Base-by-base conservation (phyloP, 2,329 filamentous ascomycete species). In the Drechslerella dactyloides region DNA sequence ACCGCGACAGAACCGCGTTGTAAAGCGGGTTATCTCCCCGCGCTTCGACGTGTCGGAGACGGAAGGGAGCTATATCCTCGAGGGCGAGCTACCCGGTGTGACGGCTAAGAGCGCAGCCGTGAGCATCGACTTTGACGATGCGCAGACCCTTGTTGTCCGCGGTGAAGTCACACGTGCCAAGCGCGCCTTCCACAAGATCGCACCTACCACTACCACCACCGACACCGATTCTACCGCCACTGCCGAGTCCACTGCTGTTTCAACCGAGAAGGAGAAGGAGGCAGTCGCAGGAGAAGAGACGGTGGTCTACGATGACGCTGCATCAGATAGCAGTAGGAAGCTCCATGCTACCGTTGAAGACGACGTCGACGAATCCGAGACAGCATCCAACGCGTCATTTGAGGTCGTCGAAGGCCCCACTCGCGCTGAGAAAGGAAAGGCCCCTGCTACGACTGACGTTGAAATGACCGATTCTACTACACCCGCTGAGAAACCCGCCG, bases 1-100 rank as follows among this genome's bases (percentile, higher is more conserved):
- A n/a, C 66, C 66, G 6, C 58, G 59, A 10, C 46, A 54, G 8
- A 56, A 58, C n/a, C 66, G 66, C 13, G 48, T 70, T 15, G 59
- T 70, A 23, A 70, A 70, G 50, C 53, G 66, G 19, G 42, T 55
- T 30, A 70, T 70, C n/a, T 24, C 53, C 2, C 68, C 68, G 5
- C 62, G 87, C 80, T 93, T 93, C 78, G 90, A 93, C 77, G 84
- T 93, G 73, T 87, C 85, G 78, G 90, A 94, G 81, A 85, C 84
- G 11, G 84, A 84, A 72, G 80, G 86, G 4, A 79, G 82, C 74
- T 93, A 91, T 78, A 88, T 93, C 80, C 87, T 93, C 19, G 86
- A 93, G 76, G 90, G 90, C 76, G 90, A 93, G 80, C 85, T 93
- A 4, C 88, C 90, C 0, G 90, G 90, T 62, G 83, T 93, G 76